Base-by-base conservation (phyloP, 148 eudicot genomes). In the Amaranthus cruentus region DNA sequence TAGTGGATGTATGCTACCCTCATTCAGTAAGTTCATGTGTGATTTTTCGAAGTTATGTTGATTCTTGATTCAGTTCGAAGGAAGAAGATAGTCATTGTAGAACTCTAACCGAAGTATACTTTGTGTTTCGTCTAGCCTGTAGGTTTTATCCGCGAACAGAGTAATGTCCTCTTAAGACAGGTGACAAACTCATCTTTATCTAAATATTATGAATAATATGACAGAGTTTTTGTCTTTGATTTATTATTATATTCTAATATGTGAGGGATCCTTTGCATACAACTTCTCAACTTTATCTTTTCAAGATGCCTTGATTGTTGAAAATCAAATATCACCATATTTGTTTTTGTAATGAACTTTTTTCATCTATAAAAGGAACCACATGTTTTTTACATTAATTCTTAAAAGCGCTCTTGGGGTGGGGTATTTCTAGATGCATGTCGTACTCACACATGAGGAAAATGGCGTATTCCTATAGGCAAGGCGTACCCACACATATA, bases 141-240 rank as follows among this genome's bases (percentile, higher is more conserved):
- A 86, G 99, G 99, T 78, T 83, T 85, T 70, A 92, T 96, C 58
- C 89, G 90, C 14, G 99, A 96, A 77, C 85, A 92, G 78, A 96
- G 99, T 83, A 90, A 90, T 83, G 13, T 87, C 70, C 80, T 96
- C 57, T 78, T 85, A 47, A 87, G 99, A 84, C 99, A 96, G 97
- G 99, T 96, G 73, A 75, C 64, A 7, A 65, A 62, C 58, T 52
- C 42, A 59, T 65, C 21, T 52, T 10, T 72, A n/a, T 60, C 68
- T 60, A 9, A 53, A 12, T 14, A 10, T 14, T 57, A 47, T 58
- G 38, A 55, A 58, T 58, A 2, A 13, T 43, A 44, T 56, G 53
- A 21, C 52, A 18, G 18, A 11, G 51, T 58, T 44, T 57, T 46
- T 5, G 60, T 58, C 9, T 15, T 51, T 8, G 28, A 55, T 46